Evolutionary conservation across 495 filamentous ascomycete species (phyloP).

Genomic region (Podospora conica): DNA sequence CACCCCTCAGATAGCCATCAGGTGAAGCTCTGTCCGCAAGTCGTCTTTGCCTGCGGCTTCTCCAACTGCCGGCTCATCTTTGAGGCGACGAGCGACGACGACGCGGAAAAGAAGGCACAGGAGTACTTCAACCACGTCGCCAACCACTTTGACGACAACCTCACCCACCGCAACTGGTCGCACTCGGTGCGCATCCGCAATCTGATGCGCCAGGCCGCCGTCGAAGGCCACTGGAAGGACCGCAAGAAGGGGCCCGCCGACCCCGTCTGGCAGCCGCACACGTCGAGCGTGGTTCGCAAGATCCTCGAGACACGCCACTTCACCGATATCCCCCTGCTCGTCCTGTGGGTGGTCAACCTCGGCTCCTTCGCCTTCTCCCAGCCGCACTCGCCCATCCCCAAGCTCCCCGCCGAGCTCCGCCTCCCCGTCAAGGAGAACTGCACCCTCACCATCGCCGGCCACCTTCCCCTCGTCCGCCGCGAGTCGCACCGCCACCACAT

Average conservation of each 20-base stretch:
- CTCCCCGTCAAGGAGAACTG: constrained; percentile 6
- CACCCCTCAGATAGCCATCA: constrained; percentile 10
- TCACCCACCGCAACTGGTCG: constrained; percentile 19
- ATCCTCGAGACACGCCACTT: constrained; percentile 22
- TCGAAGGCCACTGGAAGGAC: constrained; percentile 15
- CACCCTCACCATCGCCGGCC: constrained; percentile 1
- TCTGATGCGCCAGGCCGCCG: constrained; percentile 17
- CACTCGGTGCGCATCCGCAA: constrained; percentile 23
- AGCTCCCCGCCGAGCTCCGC: constrained; percentile 7
- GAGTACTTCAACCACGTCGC: constrained; percentile 25
- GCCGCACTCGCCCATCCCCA: constrained; percentile 6
- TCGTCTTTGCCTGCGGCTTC: constrained; percentile 27
- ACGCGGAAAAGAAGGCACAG: constrained; percentile 7
- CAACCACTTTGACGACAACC: constrained; percentile 21
- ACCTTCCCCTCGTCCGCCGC: constrained; percentile 1
- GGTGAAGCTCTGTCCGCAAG: constrained; percentile 16
- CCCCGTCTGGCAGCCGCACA: constrained; percentile 20
- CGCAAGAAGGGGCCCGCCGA: constrained; percentile 11
- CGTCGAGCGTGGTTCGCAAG: constrained; percentile 19
- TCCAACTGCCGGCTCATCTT: constrained; percentile 21
- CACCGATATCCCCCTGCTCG: constrained; percentile 14
- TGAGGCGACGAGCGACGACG: constrained; percentile 16
- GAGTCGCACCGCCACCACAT: not conserved
- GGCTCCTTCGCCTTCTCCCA: constrained; percentile 7
- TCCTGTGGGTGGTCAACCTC: constrained; percentile 13